Base-by-base conservation (phyloP, 345 rosid genomes). In the Linum trigynum region DNA sequence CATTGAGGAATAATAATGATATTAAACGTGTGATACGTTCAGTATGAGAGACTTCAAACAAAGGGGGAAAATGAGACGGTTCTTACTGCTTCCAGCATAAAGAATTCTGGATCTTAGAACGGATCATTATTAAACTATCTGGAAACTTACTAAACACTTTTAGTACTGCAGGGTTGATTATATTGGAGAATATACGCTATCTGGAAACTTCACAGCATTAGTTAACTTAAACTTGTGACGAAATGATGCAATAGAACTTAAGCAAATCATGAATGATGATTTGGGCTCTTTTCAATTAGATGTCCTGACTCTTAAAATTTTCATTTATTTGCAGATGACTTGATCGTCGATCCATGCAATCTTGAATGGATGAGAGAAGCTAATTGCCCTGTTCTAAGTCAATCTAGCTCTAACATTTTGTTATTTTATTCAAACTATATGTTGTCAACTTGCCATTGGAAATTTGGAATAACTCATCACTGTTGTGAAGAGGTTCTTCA, bases 301-400 rank as follows among this genome's bases (percentile, higher is more conserved):
- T 48, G 53, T 10, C 14, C 53, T 10, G 15, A 9, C 53, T 48
- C 14, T 9, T 3, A 9, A 48, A 9, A 48, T 6, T 61, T 67
- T 78, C 14, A 55, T 71, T 70, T 63, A 17, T 65, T 70, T 76
- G 72, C 76, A 90, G 97, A 86, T 84, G 98, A 92, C 82, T 77
- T 90, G 81, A 83, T 90, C 69, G 96, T 90, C 38, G 98, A 92
- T 78, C 97, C 98, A 45, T 85, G 97, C 59, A 90, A 90, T 71
- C 78, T 94, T 5, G 99, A 94, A 75, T 90, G 97, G 99, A 75
- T 94, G 82, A 85, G 99, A 74, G 95, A 94, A 78, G 86, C 95
- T 32, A 86, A 83, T 74, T 94, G 99, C 67, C 99, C 99, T 66
- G 89, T 94, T 68, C 97, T 90, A 83, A 82, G 99, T 78, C 39